Evolutionary conservation across 345 rosid species (phyloP).

Genomic region (Hibiscus tridactylites): DNA sequence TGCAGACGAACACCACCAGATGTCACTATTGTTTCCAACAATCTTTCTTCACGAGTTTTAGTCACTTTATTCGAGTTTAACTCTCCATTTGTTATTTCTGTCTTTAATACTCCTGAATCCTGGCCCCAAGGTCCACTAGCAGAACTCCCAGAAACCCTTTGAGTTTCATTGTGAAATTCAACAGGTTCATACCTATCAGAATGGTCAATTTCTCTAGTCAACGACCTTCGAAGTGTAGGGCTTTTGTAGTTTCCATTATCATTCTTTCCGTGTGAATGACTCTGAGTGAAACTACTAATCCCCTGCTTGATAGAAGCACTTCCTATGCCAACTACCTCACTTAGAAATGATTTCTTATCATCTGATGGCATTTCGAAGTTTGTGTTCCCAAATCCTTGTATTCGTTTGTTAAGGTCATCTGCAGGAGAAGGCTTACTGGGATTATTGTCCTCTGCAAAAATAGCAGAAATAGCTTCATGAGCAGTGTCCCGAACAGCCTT

Average conservation of each 20-base stretch:
- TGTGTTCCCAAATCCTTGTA: constrained; percentile 92
- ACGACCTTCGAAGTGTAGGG: constrained; percentile 77
- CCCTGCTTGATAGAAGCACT: constrained; percentile 95
- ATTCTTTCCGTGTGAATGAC: constrained; percentile 50
- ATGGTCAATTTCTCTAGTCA: constrained; percentile 58
- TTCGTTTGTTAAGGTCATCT: constrained; percentile 55
- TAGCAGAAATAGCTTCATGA: constrained; percentile 70
- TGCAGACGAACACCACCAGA: constrained; percentile 92
- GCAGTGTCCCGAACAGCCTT: constrained; percentile 91
- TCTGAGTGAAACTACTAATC: constrained; percentile 61
- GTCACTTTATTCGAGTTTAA: constrained; percentile 45
- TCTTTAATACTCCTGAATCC: constrained; percentile 31
- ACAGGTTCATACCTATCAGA: constrained; percentile 70
- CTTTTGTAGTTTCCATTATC: constrained; percentile 78
- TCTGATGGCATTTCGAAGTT: constrained; percentile 65
- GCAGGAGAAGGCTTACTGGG: constrained; percentile 46
- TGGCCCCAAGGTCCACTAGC: constrained; percentile 60
- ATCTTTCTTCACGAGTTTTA: constrained; percentile 76
- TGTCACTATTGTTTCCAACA: constrained; percentile 88
- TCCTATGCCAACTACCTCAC: constrained; percentile 87
- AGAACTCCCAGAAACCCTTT: constrained; percentile 33
- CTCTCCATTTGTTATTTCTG: constrained; percentile 31
- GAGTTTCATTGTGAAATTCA: constrained; percentile 40
- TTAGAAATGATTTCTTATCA: constrained; percentile 82
- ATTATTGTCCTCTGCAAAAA: constrained; percentile 65